Evolutionary conservation across 495 filamentous ascomycete genomes (phyloP).

Genomic region (Penicillium tannophilum): DNA sequence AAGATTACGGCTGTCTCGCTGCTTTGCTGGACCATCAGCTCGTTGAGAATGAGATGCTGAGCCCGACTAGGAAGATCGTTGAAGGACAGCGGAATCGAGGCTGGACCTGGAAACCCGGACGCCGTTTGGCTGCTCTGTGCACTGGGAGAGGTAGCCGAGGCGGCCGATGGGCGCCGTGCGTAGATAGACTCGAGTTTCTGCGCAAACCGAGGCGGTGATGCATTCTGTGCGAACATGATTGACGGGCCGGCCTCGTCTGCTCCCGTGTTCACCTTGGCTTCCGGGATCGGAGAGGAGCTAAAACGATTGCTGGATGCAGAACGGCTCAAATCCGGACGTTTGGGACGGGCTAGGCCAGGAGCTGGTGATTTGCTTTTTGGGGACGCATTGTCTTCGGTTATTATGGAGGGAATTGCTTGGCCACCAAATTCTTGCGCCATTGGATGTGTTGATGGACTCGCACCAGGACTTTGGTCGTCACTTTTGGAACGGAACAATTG

Average conservation of each 20-base stretch:
- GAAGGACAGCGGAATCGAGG: conserved; percentile 70
- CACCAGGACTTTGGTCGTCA: conserved; percentile 21
- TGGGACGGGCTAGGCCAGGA: background rate
- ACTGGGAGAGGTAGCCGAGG: conserved; percentile 19
- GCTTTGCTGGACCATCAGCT: conserved; percentile 72
- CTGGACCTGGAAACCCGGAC: conserved; percentile 54
- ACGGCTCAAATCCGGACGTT: conserved; percentile 35
- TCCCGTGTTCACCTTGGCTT: conserved; percentile 61
- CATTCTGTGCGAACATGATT: conserved; percentile 74
- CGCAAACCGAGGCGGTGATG: conserved; percentile 40
- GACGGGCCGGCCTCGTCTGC: conserved; percentile 63
- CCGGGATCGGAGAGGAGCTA: conserved; percentile 73
- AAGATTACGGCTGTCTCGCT: conserved; percentile 78
- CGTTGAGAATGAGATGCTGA: conserved; percentile 84
- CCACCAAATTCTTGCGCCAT: conserved; percentile 15
- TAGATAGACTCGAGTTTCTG: conserved; percentile 56
- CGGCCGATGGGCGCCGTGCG: conserved; percentile 37
- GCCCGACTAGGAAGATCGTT: conserved; percentile 82
- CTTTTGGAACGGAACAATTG: conserved; percentile 23
- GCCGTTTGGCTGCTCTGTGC: conserved; percentile 29
- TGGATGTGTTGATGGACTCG: conserved; percentile 19
- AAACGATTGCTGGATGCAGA: conserved; percentile 57
- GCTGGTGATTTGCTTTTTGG: conserved; percentile 31
- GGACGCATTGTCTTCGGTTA: conserved; percentile 50
- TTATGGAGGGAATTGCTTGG: conserved; percentile 42